Evolutionary conservation across 345 rosid species (phyloP), one percentile per base, ranked within the genome.

Genomic region (Garcia nutans): DNA sequence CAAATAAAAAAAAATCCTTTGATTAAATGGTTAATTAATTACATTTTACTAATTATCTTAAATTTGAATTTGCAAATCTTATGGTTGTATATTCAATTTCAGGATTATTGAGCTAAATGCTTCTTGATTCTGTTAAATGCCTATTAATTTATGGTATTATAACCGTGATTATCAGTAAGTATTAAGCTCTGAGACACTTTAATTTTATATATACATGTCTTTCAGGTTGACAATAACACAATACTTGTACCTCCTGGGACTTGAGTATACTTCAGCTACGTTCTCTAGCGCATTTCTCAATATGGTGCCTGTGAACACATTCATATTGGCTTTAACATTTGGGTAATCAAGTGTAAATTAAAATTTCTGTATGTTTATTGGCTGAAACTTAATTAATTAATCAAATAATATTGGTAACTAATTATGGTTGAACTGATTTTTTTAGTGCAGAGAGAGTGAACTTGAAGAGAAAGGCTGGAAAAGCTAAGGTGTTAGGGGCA

Each of bases 261-360:
- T 81, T 6, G 47, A 70, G 50, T 64, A 77, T 50, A 81, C 80
- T 23, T 77, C 84, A 33, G 57, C 69, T 41, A 45, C 78, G 8
- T 74, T 81, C 57, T 33, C 84, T 1, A 74, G 84, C 58, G 84
- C 84, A 19, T 81, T 77, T 33, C 76, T 81, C 64, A 81, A 81
- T 64, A 70, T 50, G 13, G 81, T 81, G 28, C 84, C 84, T 70
- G 84, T 74, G 8, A 73, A 44, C 61, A 81, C 84, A 8, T 81
- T 77, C 75, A 3, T 81, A 33, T 50, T 81, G 24, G 68, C 84
- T 33, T 45, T 81, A 37, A 26, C 65, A 17, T 64, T 81, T 8
- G 64, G 81, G 84, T 77, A 70, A 74, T 42, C 23, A 31, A 15
- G 19, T 16, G 16, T 2, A 17, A 6, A 54, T 54, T 15, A 54